Conservation (phyloP, 768 basidiomycete species). For the Ephemerocybe angulata region DNA sequence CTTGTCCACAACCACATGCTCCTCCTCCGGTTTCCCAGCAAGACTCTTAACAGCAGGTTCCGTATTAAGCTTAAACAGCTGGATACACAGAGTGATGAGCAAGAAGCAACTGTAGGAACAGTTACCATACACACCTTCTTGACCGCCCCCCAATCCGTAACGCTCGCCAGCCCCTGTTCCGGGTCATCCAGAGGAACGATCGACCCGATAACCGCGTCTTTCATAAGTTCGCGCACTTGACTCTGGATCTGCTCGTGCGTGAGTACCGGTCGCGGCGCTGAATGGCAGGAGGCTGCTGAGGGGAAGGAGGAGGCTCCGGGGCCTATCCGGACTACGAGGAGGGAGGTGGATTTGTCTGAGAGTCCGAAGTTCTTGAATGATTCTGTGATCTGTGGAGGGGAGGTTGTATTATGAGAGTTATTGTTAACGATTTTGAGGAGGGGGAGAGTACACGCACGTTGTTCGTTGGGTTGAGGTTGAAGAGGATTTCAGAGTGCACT, state of each 20-base stretch:
- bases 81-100: slow-evolving; percentile 4
- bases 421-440: too few species aligned
- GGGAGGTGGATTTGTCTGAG: slow-evolving; percentile 55
- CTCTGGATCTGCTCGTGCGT: neutral
- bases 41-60: slow-evolving; percentile 41
- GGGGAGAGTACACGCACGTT: too few species aligned
- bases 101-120: neutral
- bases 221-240: slow-evolving; percentile 48
- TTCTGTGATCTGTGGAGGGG: slow-evolving; percentile 68
- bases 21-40: slow-evolving; percentile 30
- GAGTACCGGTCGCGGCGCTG: neutral
- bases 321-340: slow-evolving; percentile 69
- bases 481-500: slow-evolving; percentile 89
- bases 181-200: slow-evolving; percentile 46
- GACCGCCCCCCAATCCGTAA: slow-evolving; percentile 71
- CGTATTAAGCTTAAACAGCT: slow-evolving; percentile 70
- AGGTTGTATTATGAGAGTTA: neutral
- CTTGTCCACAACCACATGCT: slow-evolving; percentile 48
- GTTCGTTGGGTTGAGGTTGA: slow-evolving; percentile 71
- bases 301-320: too few species aligned
- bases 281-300: too few species aligned
- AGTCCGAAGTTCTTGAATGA: slow-evolving; percentile 84
- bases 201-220: slow-evolving; percentile 54
- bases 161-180: slow-evolving; percentile 7
- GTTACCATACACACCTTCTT: slow-evolving; percentile 61